phyloP scores from a whole-genome alignment of 805 yeast genomes.

The Metschnikowia matae region DNA sequence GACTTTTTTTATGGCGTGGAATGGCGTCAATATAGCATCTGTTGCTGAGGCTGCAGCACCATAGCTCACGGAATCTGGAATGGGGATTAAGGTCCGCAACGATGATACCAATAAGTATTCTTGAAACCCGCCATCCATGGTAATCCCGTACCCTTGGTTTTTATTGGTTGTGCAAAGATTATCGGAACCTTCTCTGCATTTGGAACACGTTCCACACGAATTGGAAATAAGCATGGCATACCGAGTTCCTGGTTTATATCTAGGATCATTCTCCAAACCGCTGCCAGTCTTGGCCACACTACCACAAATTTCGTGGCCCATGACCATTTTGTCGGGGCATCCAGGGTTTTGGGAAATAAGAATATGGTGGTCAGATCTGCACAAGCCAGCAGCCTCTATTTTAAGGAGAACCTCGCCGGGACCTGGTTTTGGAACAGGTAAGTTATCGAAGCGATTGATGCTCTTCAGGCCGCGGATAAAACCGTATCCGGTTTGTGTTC shows the following conservation, averaged over 20 bases:
- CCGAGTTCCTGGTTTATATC: conserved; percentile 29
- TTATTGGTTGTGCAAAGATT: conserved; percentile 22
- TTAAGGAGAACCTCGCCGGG: conserved; percentile 30
- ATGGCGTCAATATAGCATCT: conserved; percentile 42
- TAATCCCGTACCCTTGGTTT: conserved; percentile 31
- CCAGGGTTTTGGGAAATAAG: conserved; percentile 17
- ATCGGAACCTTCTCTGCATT: conserved; percentile 35
- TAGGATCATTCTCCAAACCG: conserved; percentile 18
- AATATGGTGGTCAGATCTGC: conserved; percentile 42
- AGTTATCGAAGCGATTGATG: conserved; percentile 24
- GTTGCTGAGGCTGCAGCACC: conserved; percentile 40
- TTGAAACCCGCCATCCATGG: conserved; percentile 40
- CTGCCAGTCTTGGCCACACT: conserved; percentile 30
- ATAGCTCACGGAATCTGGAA: conserved; percentile 37
- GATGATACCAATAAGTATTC: conserved; percentile 35
- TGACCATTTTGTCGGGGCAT: conserved; percentile 30
- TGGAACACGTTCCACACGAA: conserved; percentile 33
- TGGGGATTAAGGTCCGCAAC: conserved; percentile 32
- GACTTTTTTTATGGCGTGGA: conserved; percentile 38
- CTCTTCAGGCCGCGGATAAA: conserved; percentile 24
- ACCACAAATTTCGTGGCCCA: conserved; percentile 47
- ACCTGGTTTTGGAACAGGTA: conserved; percentile 31
- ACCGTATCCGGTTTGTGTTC: conserved; percentile 32
- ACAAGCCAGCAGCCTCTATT: conserved; percentile 42
- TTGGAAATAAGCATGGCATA: conserved; percentile 26